phyloP scores from a whole-genome alignment of 2,329 filamentous ascomycete genomes.

The Corniculantispora saksenae region DNA sequence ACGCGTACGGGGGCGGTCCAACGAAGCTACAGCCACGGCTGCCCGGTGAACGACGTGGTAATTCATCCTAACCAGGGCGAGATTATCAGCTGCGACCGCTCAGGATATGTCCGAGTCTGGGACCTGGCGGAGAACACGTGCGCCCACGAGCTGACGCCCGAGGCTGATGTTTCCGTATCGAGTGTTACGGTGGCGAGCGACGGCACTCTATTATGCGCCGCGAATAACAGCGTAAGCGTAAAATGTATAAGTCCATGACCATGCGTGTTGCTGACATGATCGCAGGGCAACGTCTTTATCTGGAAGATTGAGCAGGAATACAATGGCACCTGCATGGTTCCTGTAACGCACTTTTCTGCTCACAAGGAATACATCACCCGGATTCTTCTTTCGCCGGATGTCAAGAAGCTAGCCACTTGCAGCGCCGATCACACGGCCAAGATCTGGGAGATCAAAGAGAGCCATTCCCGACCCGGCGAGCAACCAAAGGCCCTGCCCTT shows the following conservation, averaged over 20 bases:
- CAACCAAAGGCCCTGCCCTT: constrained; percentile 67
- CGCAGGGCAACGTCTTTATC: constrained; percentile 90
- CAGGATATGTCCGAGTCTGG: constrained; percentile 92
- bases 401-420: constrained; percentile 91
- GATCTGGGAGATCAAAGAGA: constrained; percentile 87
- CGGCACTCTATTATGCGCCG: constrained; percentile 87
- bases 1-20: constrained; percentile 83
- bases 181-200: constrained; percentile 96
- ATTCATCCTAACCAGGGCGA: constrained; percentile 99
- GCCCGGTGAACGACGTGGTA: constrained; percentile 95
- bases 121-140: constrained; percentile 96
- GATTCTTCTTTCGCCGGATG: constrained; percentile 87
- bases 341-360: constrained; percentile 84
- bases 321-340: constrained; percentile 80
- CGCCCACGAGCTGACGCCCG: constrained; percentile 91
- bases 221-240: constrained; percentile 75
- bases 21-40: constrained; percentile 87
- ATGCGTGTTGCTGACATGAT: neutral
- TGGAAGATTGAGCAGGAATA: constrained; percentile 88
- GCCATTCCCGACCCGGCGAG: constrained; percentile 48
- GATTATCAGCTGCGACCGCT: constrained; percentile 92
- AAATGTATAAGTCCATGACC: neutral
- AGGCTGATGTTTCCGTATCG: constrained; percentile 90
- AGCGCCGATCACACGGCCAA: constrained; percentile 91
- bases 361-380: constrained; percentile 93